A percentile compares a stretch with the other conserved stretches of the same genome.
Conservation (phyloP, 2,329 filamentous ascomycete genomes). For the Lizonia empirigonia region DNA sequence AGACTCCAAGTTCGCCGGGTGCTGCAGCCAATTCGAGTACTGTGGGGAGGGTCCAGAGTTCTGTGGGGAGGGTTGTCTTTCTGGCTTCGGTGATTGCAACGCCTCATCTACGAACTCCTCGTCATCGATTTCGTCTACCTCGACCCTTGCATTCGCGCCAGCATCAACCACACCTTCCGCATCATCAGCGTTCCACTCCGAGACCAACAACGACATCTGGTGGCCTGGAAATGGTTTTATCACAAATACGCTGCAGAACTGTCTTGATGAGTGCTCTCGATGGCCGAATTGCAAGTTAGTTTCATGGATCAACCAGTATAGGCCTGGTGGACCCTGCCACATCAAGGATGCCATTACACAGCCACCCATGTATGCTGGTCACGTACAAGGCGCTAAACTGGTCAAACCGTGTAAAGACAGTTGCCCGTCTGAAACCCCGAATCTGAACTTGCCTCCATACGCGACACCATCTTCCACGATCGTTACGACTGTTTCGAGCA, state of each 20-base stretch:
- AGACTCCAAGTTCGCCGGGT: constrained; percentile 13
- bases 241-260: constrained; percentile 10
- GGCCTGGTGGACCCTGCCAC: constrained; percentile 21
- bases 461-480: neutral
- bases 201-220: constrained; percentile 10
- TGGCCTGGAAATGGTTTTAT: constrained; percentile 17
- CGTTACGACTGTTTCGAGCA: neutral
- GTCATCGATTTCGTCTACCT: neutral
- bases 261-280: constrained; percentile 19
- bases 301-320: constrained; percentile 14
- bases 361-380: neutral
- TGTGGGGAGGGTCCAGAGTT: constrained; percentile 25
- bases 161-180: neutral
- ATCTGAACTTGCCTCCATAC: constrained; percentile 1
- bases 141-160: neutral
- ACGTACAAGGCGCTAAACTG: constrained; percentile 6
- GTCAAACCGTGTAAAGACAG: constrained; percentile 10
- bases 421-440: neutral
- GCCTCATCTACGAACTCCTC: neutral
- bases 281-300: constrained; percentile 20
- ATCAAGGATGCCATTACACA: constrained; percentile 18
- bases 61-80: constrained; percentile 21
- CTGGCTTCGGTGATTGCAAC: constrained; percentile 20
- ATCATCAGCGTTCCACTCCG: neutral
- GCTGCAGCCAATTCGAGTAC: constrained; percentile 31